Percentiles rank a stretch among this genome's conserved stretches.
Conservation (phyloP, 1,139 yeast genomes). For the Candida labiduridarum region DNA sequence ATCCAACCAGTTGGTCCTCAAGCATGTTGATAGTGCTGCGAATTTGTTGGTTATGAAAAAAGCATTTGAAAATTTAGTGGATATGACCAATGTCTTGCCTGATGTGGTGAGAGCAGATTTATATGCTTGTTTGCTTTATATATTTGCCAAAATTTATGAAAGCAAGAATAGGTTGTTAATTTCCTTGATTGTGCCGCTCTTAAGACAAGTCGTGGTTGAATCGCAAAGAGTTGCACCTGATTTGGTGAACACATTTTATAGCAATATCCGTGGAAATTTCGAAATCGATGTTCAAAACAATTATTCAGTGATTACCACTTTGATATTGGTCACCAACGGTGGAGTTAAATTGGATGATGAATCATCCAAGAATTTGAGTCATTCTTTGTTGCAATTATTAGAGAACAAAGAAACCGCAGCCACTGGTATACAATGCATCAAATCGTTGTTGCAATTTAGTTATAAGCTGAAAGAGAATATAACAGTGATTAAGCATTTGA, state of each 20-base stretch:
- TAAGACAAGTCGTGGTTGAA: constrained; percentile 51
- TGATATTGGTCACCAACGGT: constrained; percentile 62
- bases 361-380: constrained; percentile 31
- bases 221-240: constrained; percentile 29
- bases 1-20: constrained; percentile 31
- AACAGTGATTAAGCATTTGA: constrained; percentile 33
- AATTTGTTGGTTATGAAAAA: constrained; percentile 49
- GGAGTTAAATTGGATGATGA: constrained; percentile 40
- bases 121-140: constrained; percentile 66
- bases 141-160: constrained; percentile 63
- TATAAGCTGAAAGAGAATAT: constrained; percentile 25
- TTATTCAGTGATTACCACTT: constrained; percentile 56
- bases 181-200: constrained; percentile 56
- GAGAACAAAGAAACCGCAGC: constrained; percentile 34
- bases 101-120: constrained; percentile 68
- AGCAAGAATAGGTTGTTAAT: constrained; percentile 48
- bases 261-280: constrained; percentile 30
- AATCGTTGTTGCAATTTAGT: constrained; percentile 52
- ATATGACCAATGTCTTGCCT: constrained; percentile 67
- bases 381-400: constrained; percentile 37
- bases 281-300: constrained; percentile 29
- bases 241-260: constrained; percentile 41
- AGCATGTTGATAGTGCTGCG: constrained; percentile 36
- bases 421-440: constrained; percentile 60
- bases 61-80: constrained; percentile 57